Evolutionary conservation across 1,139 yeast genomes (phyloP), one percentile per base, ranked within the genome.

Genomic region (Oligophagozyma castellii): DNA sequence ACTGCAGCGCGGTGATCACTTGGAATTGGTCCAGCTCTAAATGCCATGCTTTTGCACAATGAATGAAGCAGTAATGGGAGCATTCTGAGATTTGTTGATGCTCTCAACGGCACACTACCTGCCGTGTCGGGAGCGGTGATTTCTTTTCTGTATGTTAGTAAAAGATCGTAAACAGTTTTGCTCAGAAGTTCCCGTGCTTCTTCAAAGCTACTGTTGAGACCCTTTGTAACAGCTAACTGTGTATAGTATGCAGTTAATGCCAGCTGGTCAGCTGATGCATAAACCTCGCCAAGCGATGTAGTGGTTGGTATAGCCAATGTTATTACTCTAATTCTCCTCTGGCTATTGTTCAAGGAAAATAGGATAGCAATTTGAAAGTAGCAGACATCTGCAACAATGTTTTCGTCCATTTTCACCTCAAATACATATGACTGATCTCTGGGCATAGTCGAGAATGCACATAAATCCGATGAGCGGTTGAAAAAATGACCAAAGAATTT

Each of bases 381-480:
- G 23, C 81, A 84, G 37, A 71, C 70, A 13, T 94, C 94, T 48
- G 77, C 77, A 26, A 70, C 65, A 38, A 89, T 68, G 39, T 71
- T 76, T 48, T 86, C 96, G 48, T 89, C 96, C 39, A 89, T 68
- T 12, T 75, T 56, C 44, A 86, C 67, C 56, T 89, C 96, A 51
- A 89, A 77, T 38, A 74, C 76, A 53, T 89, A 92, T 36, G 89
- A 70, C 62, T 89, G 98, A 55, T 92, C 98, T 51, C 98, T 73
- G 42, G 98, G 95, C 70, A 83, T 79, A 3, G 93, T 73, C 28
- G 98, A 94, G 73, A 86, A 86, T n/a, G 95, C 79, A 60, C 95
- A 84, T 48, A 89, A 64, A 52, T 92, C 99, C 3, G 94, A 77
- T 1, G 95, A 83, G 56, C 98, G 72, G 56, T 80, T 83, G 65